phyloP scores from a whole-genome alignment of 1,284 basidiomycete species.

The Moesziomyces aphidis region DNA sequence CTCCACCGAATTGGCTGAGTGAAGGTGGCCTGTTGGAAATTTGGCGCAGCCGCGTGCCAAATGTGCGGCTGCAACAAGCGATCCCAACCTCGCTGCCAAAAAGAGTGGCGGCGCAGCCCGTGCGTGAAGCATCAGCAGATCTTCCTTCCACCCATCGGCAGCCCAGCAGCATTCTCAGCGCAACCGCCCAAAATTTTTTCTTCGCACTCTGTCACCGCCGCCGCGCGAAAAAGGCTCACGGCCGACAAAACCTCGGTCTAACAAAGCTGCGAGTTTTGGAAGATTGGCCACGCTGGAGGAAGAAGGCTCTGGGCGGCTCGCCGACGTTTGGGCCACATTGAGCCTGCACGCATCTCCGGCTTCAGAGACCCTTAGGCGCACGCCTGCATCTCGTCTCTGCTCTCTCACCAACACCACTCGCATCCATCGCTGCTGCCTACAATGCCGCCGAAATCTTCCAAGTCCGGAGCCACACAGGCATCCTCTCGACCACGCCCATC shows the following conservation, averaged over 20 bases:
- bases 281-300: neutral
- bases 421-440: neutral
- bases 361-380: neutral
- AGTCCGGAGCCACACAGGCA: constrained; percentile 14
- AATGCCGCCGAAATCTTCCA: constrained; percentile 42
- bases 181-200: neutral
- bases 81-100: neutral
- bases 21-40: neutral
- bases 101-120: no score
- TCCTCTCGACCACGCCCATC: constrained; percentile 22
- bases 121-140: neutral
- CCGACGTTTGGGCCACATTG: neutral
- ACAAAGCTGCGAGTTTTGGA: neutral
- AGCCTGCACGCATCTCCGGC: neutral
- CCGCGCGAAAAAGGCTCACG: neutral
- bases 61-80: neutral
- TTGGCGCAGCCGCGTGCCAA: neutral
- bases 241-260: neutral
- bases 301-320: neutral
- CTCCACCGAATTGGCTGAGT: no score
- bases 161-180: neutral
- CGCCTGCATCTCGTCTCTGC: neutral
- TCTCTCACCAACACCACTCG: neutral
- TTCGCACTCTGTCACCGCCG: neutral
- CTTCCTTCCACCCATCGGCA: neutral